These are phyloP conservation scores for Syzygium syzygioides DNA, from an alignment of 441 rosid species.

Conservation along the genomic window DNA sequence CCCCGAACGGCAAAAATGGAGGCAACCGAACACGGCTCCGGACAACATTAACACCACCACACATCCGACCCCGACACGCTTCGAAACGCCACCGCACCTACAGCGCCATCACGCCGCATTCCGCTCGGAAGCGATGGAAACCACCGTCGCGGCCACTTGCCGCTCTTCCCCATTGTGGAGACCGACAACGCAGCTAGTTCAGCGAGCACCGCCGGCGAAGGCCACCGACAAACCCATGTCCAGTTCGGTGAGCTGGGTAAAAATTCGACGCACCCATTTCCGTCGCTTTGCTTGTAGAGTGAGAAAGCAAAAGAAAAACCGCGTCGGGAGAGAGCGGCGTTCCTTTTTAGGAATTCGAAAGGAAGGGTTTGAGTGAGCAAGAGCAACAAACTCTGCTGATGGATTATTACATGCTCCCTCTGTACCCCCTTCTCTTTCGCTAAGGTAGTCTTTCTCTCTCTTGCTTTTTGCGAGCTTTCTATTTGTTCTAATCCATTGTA, in stretches of 20 bases:
- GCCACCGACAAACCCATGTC: slow-evolving; percentile 1
- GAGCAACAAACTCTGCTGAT: too few relatives aligned
- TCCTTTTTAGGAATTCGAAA: too few relatives aligned
- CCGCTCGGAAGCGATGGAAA: slow-evolving; percentile 17
- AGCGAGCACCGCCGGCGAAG: background rate
- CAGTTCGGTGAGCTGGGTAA: background rate
- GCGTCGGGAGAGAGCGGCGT: too few relatives aligned
- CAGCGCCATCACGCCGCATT: slow-evolving; percentile 19
- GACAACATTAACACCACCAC: slow-evolving; percentile 43
- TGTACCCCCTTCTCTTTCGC: too few relatives aligned
- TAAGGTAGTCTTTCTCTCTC: too few relatives aligned
- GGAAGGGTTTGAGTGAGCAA: too few relatives aligned
- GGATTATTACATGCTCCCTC: too few relatives aligned
- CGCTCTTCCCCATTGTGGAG: slow-evolving; percentile 53
- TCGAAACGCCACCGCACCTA: slow-evolving; percentile 19
- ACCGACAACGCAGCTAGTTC: slow-evolving; percentile 6
- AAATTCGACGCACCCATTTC: slow-evolving; percentile 5
- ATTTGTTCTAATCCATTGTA: too few relatives aligned
- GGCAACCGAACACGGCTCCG: slow-evolving; percentile 60
- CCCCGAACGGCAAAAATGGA: slow-evolving; percentile 46
- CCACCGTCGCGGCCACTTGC: slow-evolving; percentile 17
- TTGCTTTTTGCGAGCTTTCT: too few relatives aligned
- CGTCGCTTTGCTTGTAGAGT: background rate
- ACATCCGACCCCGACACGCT: slow-evolving; percentile 48
- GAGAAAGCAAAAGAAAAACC: background rate